Base-by-base conservation (phyloP, 108 stramenopile species). In the Epithemia pelagica region DNA sequence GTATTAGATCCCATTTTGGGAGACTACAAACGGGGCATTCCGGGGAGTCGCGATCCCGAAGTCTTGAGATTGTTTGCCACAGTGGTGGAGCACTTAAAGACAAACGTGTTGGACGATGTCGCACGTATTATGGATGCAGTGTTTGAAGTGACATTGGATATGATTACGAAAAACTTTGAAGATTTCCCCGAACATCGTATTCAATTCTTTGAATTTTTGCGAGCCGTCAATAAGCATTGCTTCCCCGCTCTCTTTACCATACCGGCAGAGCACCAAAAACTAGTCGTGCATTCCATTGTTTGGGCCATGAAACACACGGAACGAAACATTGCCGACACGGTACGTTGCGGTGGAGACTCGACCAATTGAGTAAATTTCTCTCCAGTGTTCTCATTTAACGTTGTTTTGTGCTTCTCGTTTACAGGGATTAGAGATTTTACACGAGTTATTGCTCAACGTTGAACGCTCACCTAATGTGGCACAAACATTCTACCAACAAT, bases 221-320 rank as follows among this genome's bases (percentile, higher is more conserved):
- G 82, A 78, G 86, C 88, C 30, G 87, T 94, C 75, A 91, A 91
- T 60, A 70, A 85, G 29, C 89, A 98, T 73, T 98, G 97, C 71
- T 98, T 98, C 65, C 88, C 87, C 52, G 95, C 97, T 19, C 88
- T 99, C 28, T 98, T 98, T 82, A 89, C 83, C 61, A 96, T 98
- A 28, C 95, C 96, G 25, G 76, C 94, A 3, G 94, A 88, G 61
- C 97, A 98, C 68, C 97, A 98, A 78, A 97, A 98, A 78, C 82
- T 98, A 22, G 97, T 98, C 20, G 92, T 99, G 0, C 96, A 99
- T 74, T 81, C 95, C 27, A 87, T 99, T 65, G 96, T 99, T 32
- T 99, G 98, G 99, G 99, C 97, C 10, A 91, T 99, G 82, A 99
- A 98, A 83, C 98, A 99, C 78, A 98, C 97, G 18, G 99, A 98